A percentile compares a stretch with the other conserved stretches of the same genome.
These are phyloP conservation scores for Teunomyces kruisii DNA, from an alignment of 805 yeast genomes.

Conservation along the genomic window DNA sequence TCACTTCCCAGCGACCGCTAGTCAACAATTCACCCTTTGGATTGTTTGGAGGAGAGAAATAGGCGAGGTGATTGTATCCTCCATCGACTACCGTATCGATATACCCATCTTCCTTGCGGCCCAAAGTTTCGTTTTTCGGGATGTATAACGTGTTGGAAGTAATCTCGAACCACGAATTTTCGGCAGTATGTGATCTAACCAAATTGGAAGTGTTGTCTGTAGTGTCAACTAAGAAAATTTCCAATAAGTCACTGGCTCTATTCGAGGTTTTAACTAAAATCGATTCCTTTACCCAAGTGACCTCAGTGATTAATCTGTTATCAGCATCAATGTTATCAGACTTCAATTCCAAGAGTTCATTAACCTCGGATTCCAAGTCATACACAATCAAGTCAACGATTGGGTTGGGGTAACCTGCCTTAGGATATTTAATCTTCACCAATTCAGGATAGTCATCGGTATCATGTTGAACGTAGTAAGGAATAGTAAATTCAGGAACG, in stretches of 20 bases:
- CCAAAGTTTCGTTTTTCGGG: conserved; percentile 35
- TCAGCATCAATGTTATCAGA: conserved; percentile 25
- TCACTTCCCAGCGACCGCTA: conserved; percentile 89
- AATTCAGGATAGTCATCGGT: conserved; percentile 47
- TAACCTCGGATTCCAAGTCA: conserved; percentile 25
- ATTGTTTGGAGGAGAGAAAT: conserved; percentile 66
- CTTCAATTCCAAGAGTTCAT: conserved; percentile 11
- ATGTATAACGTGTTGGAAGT: conserved; percentile 31
- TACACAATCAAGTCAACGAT: conserved; percentile 46
- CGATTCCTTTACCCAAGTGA: conserved; percentile 53
- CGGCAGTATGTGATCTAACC: conserved; percentile 45
- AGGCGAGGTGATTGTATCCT: conserved; percentile 77
- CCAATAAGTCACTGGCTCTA: conserved; percentile 56
- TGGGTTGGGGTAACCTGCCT: conserved; percentile 69
- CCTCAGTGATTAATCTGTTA: conserved; percentile 60
- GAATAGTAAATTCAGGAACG: conserved; percentile 54
- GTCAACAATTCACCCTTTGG: conserved; percentile 51
- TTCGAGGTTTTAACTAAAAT: conserved; percentile 62
- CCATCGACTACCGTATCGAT: conserved; percentile 68
- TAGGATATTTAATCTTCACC: conserved; percentile 61
- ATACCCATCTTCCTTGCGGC: conserved; percentile 57
- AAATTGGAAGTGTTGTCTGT: conserved; percentile 27
- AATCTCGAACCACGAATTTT: conserved; percentile 62
- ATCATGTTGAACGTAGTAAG: conserved; percentile 45
- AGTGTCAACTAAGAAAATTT: conserved; percentile 46